These are phyloP conservation scores for Barbarea vulgaris DNA, from an alignment of 345 rosid species.

Conservation along the genomic window DNA sequence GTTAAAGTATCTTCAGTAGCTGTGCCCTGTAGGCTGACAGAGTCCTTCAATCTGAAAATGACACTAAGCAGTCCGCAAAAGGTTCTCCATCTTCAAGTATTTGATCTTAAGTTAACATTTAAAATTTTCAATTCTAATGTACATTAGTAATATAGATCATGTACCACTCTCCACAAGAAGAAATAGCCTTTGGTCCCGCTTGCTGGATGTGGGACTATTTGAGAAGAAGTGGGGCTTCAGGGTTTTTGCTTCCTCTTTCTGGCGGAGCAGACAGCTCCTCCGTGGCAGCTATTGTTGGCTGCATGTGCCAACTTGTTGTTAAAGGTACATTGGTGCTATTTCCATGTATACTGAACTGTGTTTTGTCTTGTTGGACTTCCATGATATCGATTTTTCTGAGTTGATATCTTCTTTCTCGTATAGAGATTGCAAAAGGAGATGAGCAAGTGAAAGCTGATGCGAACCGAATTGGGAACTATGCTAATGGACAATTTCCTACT, in stretches of 20 bases:
- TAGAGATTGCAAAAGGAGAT: conserved; percentile 87
- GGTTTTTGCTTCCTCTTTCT: conserved; percentile 97
- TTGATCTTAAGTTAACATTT: not conserved
- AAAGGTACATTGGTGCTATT: conserved; percentile 53
- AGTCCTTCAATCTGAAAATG: conserved; percentile 64
- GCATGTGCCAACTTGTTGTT: conserved; percentile 98
- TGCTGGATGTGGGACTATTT: conserved; percentile 99
- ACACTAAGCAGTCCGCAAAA: conserved; percentile 72
- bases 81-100: conserved; percentile 47
- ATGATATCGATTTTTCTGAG: not conserved
- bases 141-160: conserved; percentile 49
- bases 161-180: conserved; percentile 92
- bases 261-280: conserved; percentile 98
- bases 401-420: conserved; percentile 18
- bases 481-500: conserved; percentile 70
- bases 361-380: conserved; percentile 6
- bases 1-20: conserved; percentile 62
- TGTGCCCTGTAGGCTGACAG: conserved; percentile 72
- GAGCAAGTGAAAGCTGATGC: conserved; percentile 98
- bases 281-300: conserved; percentile 98
- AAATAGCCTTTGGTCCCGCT: conserved; percentile 93
- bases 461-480: conserved; percentile 69
- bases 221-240: conserved; percentile 97
- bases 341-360: not conserved
- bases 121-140: not conserved